These are phyloP conservation scores for Rhinocladiella mackenziei DNA, from an alignment of 2,329 filamentous ascomycete species.

Conservation along the genomic window DNA sequence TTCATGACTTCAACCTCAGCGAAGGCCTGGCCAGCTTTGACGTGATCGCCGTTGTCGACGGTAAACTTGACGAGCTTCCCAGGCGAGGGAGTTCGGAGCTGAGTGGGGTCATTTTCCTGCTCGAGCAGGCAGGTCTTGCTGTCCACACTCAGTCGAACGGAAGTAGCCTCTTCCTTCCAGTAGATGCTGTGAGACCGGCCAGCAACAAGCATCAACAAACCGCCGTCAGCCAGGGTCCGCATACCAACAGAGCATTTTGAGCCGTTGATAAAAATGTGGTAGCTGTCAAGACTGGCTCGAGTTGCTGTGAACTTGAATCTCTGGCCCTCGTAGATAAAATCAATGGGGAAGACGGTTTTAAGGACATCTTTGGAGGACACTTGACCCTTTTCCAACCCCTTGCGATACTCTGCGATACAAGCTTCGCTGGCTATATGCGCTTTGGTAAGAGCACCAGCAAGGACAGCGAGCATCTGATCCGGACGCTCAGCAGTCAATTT, in stretches of 20 bases:
- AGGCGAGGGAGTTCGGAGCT: constrained; percentile 88
- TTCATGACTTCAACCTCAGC: constrained; percentile 99
- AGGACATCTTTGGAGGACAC: constrained; percentile 94
- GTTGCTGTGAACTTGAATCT: constrained; percentile 99
- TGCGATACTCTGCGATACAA: constrained; percentile 80
- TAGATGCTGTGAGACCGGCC: constrained; percentile 97
- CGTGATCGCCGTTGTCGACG: constrained; percentile 89
- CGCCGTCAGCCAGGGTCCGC: constrained; percentile 86
- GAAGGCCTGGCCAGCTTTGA: constrained; percentile 86
- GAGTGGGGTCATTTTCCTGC: constrained; percentile 98
- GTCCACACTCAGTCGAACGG: constrained; percentile 91
- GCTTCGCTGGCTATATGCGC: constrained; percentile 90
- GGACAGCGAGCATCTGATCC: constrained; percentile 86
- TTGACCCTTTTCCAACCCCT: constrained; percentile 91
- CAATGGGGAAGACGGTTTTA: constrained; percentile 94
- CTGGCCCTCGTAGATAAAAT: constrained; percentile 96
- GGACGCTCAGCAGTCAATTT: constrained; percentile 94
- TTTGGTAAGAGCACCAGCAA: constrained; percentile 92
- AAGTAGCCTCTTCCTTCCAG: constrained; percentile 98
- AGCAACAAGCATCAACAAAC: constrained; percentile 81
- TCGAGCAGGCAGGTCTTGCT: constrained; percentile 97
- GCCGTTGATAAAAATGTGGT: constrained; percentile 97
- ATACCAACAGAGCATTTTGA: constrained; percentile 94
- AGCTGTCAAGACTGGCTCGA: constrained; percentile 85
- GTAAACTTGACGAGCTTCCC: constrained; percentile 98